Base-by-base conservation (phyloP, 106 monocot species). In the Acanthochlamys bracteata region DNA sequence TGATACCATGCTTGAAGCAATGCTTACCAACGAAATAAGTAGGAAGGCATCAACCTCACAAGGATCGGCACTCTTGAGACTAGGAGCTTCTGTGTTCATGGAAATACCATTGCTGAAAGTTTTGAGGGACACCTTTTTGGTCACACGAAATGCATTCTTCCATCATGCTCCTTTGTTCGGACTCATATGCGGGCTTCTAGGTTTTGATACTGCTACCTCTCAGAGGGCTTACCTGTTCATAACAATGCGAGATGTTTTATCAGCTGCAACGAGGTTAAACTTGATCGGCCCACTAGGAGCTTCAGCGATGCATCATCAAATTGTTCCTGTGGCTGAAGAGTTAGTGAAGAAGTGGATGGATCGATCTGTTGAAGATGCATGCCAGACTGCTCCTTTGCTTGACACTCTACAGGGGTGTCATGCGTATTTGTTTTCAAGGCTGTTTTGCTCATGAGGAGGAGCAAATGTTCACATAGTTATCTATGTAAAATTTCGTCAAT, bases 141-240 rank as follows among this genome's bases (percentile, higher is more conserved):
- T 77, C 20, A 71, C 75, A 16, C 74, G 69, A 24, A 23, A 46
- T 45, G 66, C 63, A 25, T 71, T 42, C 4, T 90, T 90, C 61
- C 95, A 95, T 61, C 95, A 95, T 72, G 95, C 87, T 25, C 84
- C 90, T 3, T 66, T 90, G 24, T 95, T 95, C 70, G 95, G 95
- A 39, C 78, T 90, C 53, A 54, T 87, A 41, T 90, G 84, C 27
- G 86, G 90, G 15, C 69, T 95, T 55, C 52, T 89, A 66, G 87
- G 84, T 9, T 80, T 87, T 26, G 86, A 87, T 22, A 72, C 82
- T 23, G 51, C 43, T 25, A 82, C 82, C 23, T 71, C 84, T 52
- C 95, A 95, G 68, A 59, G 90, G 41, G 82, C 82, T 16, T 95
- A 82, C 55, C 70, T 95, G 78, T 90, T 82, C 56, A 71, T 84